Base-by-base conservation (phyloP, 164 flowering plant genomes). In the Aristolochia contorta region DNA sequence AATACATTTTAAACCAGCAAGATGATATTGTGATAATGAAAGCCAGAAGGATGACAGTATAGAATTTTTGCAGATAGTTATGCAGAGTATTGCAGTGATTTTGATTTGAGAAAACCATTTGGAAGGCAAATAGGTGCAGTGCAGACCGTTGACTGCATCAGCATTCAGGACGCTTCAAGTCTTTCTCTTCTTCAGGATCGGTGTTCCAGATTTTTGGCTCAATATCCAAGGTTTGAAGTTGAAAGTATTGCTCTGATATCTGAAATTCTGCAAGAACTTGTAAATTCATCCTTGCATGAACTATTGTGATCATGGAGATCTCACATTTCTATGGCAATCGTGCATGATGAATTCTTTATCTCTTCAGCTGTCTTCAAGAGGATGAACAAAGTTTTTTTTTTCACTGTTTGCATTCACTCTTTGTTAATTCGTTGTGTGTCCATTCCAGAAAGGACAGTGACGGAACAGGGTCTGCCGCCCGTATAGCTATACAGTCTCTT, bases 91-190 rank as follows among this genome's bases (percentile, higher is more conserved):
- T 78, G 84, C 89, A 86, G 75, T 78, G 94, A 88, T 33, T 93
- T 93, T 82, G 97, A 93, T 71, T 74, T 90, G 81, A 78, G 96
- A 67, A 90, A 90, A 66, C 91, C 96, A 50, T 57, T 90, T 58
- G 96, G 83, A 47, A 84, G 91, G 79, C 85, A 85, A 24, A 75
- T 74, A 62, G 61, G 82, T 43, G 75, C 60, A 53, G 80, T 85
- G 24, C 74, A 82, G 63, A 69, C 32, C 41, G 69, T 90, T 56
- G 83, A 82, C 18, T 90, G 97, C 72, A 63, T 85, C 41, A 86
- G 96, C 77, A 64, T 78, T 64, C 80, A 70, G 55, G 86, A 78
- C 69, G 78, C 72, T 65, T 51, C 77, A 55, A 67, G 61, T 64
- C 80, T 86, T 41, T 41, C 68, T 50, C 41, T 71, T 65, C 65